These are phyloP conservation scores for Limonium bicolor DNA, from an alignment of 148 eudicot genomes.

Conservation along the genomic window DNA sequence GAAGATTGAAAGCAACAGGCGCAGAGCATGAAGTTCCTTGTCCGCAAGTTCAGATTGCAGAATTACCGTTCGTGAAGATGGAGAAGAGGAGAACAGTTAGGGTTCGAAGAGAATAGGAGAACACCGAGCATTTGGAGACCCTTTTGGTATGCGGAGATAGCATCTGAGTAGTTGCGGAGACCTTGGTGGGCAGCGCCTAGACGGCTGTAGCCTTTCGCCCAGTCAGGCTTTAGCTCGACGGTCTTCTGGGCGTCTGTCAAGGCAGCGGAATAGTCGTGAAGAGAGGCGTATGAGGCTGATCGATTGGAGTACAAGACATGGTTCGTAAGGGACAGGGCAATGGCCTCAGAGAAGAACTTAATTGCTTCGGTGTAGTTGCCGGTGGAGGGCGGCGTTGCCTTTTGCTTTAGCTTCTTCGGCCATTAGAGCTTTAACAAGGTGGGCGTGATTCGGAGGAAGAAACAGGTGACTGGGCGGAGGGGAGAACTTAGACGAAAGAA, in stretches of 20 bases:
- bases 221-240: conserved; percentile 66
- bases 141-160: conserved; percentile 45
- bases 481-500: too few species aligned
- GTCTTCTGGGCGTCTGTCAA: conserved; percentile 67
- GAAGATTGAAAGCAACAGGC: too few species aligned
- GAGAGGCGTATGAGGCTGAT: conserved; percentile 75
- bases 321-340: conserved; percentile 49
- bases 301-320: conserved; percentile 92
- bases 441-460: too few species aligned
- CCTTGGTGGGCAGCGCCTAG: conserved; percentile 71
- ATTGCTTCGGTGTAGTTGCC: conserved; percentile 67
- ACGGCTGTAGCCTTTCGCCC: conserved; percentile 75
- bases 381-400: conserved; percentile 79
- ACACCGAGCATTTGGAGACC: conserved; percentile 81
- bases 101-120: too few species aligned
- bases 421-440: too few species aligned
- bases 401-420: conserved; percentile 92
- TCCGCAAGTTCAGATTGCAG: too few species aligned
- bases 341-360: conserved; percentile 64
- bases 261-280: conserved; percentile 42
- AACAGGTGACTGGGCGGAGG: too few species aligned
- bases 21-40: too few species aligned
- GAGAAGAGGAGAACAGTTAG: too few species aligned
- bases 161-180: conserved; percentile 27
- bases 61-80: too few species aligned